Evolutionary conservation across 306 rosid species (phyloP).

Genomic region (Trifolium dubium): DNA sequence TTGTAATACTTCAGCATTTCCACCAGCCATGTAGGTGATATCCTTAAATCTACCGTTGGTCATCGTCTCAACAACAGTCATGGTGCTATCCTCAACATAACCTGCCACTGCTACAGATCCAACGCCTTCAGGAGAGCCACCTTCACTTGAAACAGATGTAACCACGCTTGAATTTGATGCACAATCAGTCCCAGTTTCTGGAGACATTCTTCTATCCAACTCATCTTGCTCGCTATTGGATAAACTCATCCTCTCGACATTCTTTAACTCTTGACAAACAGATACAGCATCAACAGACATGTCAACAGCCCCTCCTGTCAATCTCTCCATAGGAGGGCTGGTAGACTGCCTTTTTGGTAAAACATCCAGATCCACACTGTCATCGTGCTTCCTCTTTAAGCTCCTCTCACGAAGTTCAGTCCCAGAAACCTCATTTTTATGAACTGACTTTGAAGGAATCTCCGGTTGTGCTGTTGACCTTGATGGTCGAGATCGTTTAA

Average conservation of each 20-base stretch:
- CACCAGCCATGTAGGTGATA: constrained; percentile 41
- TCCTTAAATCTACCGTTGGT: constrained; percentile 39
- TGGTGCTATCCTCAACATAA: constrained; percentile 47
- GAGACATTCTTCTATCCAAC: constrained; percentile 46
- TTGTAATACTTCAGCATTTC: constrained; percentile 43
- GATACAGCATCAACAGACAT: constrained; percentile 30
- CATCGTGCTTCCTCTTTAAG: constrained; percentile 52
- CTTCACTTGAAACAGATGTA: constrained; percentile 60
- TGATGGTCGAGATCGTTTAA: constrained; percentile 44
- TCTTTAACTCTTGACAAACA: constrained; percentile 41
- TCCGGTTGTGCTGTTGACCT: constrained; percentile 39
- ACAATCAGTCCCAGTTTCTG: constrained; percentile 54
- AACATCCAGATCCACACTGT: constrained; percentile 33
- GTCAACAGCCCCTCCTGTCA: constrained; percentile 30
- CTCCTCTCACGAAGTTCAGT: constrained; percentile 40
- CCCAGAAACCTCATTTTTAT: constrained; percentile 33
- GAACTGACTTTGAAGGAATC: constrained; percentile 31
- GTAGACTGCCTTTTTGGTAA: constrained; percentile 42
- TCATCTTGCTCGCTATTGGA: constrained; percentile 45
- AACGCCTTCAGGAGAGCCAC: constrained; percentile 63
- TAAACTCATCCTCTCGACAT: constrained; percentile 35
- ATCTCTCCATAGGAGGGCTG: constrained; percentile 44
- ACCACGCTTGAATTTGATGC: constrained; percentile 65
- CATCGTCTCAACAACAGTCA: constrained; percentile 52
- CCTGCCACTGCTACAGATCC: constrained; percentile 48